phyloP scores from a whole-genome alignment of 2,329 filamentous ascomycete species.

The Aureobasidium sp. region DNA sequence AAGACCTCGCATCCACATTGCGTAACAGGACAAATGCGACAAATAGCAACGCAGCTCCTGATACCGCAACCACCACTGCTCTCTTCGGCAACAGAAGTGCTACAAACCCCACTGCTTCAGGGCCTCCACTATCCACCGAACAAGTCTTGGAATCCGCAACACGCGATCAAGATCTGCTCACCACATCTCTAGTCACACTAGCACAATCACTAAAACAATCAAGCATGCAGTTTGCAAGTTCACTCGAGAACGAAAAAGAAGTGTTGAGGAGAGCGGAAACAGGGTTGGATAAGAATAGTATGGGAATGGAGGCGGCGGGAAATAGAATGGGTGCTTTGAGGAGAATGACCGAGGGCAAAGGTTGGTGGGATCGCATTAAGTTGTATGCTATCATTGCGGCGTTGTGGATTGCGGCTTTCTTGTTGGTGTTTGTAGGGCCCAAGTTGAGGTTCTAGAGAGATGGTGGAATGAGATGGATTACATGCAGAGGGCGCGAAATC shows the following conservation, averaged over 20 bases:
- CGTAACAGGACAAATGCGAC: constrained; percentile 7
- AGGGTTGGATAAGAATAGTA: constrained; percentile 69
- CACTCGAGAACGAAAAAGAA: constrained; percentile 67
- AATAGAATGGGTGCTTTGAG: constrained; percentile 69
- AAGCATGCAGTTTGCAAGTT: constrained; percentile 62
- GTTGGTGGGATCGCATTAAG: constrained; percentile 71
- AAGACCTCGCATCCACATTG: not conserved
- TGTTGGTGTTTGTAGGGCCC: constrained; percentile 78
- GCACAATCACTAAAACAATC: constrained; percentile 70
- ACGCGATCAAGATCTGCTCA: constrained; percentile 41
- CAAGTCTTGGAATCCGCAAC: not conserved
- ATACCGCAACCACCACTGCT: constrained; percentile 28
- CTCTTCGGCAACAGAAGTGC: constrained; percentile 30
- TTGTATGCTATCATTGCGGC: constrained; percentile 79
- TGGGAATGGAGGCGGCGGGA: constrained; percentile 68
- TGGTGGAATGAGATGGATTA: not conserved
- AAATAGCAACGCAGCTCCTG: constrained; percentile 18
- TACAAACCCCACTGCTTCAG: constrained; percentile 14
- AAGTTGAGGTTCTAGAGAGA: constrained; percentile 68
- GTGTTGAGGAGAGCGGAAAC: constrained; percentile 63
- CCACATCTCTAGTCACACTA: constrained; percentile 72
- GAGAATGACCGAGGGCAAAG: constrained; percentile 78
- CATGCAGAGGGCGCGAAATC: too few species aligned
- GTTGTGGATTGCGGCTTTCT: constrained; percentile 67
- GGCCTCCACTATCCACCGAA: not conserved